phyloP scores from a whole-genome alignment of 805 yeast species.

The Pichia cephalocereana region DNA sequence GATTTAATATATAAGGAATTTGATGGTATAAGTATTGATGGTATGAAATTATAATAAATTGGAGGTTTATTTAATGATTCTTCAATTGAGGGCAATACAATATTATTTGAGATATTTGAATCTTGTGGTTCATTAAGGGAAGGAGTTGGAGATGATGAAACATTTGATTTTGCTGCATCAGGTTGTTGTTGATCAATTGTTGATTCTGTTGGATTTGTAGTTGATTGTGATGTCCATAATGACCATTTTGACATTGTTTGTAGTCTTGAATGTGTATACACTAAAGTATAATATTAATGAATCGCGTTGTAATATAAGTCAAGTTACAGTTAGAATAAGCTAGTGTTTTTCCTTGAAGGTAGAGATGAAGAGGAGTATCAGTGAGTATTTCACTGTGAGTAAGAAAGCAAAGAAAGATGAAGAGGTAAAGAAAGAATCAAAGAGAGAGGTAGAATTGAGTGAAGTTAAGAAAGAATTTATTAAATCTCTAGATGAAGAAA shows the following conservation, averaged over 20 bases:
- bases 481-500: no score
- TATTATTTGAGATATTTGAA: not conserved
- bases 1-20: constrained; percentile 15
- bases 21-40: not conserved
- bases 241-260: not conserved
- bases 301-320: no score
- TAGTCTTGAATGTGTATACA: no score
- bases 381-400: not conserved
- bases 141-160: no score
- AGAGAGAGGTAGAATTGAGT: no score
- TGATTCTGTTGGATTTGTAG: not conserved
- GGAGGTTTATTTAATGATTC: not conserved
- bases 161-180: not conserved
- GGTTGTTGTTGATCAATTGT: not conserved
- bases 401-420: not conserved
- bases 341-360: no score
- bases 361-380: not conserved
- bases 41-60: not conserved
- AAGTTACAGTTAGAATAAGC: no score
- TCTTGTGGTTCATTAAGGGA: no score
- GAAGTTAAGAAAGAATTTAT: no score
- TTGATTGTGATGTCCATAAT: not conserved
- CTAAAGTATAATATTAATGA: no score
- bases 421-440: not conserved
- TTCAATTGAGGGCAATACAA: not conserved